Evolutionary conservation across 2,329 filamentous ascomycete genomes (phyloP).

Genomic region (Aspergillus fumigatus): DNA sequence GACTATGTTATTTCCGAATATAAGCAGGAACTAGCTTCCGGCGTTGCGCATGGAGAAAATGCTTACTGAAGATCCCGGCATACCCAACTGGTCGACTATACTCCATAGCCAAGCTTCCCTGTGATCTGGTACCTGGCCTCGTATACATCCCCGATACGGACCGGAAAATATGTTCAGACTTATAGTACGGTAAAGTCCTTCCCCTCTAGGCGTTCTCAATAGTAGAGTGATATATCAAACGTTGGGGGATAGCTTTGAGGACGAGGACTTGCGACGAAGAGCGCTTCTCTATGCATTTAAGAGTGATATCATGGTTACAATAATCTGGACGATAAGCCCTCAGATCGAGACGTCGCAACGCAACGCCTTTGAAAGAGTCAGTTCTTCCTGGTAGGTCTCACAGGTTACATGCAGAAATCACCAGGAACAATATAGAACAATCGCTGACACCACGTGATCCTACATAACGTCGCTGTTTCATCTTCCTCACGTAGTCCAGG

Average conservation of each 20-base stretch:
- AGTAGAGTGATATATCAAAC: background rate
- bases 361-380: too few relatives aligned
- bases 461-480: too few relatives aligned
- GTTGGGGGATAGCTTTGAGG: background rate
- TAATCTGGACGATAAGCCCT: background rate
- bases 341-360: too few relatives aligned
- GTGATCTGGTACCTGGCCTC: conserved; percentile 31
- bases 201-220: conserved; percentile 31
- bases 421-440: too few relatives aligned
- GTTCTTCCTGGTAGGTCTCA: too few relatives aligned
- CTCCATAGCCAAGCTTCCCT: conserved; percentile 38
- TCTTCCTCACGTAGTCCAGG: too few relatives aligned
- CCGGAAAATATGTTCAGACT: conserved; percentile 33
- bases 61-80: conserved; percentile 30
- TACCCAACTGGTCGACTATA: conserved; percentile 41
- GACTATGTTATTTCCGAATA: too few relatives aligned
- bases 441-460: too few relatives aligned
- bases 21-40: background rate
- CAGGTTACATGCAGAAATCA: too few relatives aligned
- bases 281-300: background rate
- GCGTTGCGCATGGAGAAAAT: background rate
- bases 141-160: conserved; percentile 32
- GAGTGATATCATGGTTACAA: background rate
- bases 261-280: background rate
- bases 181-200: conserved; percentile 33